Conservation (phyloP, 2,329 filamentous ascomycete species). For the Cladobotryum mycophilum region DNA sequence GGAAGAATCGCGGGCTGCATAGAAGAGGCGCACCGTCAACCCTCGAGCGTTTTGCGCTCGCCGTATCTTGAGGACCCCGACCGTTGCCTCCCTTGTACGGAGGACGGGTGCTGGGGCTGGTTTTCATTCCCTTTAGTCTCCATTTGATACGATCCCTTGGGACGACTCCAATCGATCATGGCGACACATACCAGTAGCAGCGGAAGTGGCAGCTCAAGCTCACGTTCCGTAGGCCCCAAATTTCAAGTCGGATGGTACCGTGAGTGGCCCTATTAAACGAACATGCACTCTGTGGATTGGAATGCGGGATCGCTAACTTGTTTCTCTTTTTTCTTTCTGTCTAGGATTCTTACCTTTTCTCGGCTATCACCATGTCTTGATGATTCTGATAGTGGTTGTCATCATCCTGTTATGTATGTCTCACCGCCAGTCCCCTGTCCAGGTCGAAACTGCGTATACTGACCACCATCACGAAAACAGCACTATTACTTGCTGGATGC, state of each 20-base stretch:
- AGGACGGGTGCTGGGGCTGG: slow-evolving; percentile 16
- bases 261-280: neutral
- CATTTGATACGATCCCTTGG: slow-evolving; percentile 9
- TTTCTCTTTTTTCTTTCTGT: slow-evolving; percentile 1
- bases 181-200: slow-evolving; percentile 20
- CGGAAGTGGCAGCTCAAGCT: slow-evolving; percentile 11
- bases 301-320: slow-evolving; percentile 14
- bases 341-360: slow-evolving; percentile 62
- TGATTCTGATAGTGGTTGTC: slow-evolving; percentile 89
- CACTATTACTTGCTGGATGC: slow-evolving; percentile 87
- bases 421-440: neutral
- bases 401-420: slow-evolving; percentile 91
- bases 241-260: slow-evolving; percentile 40
- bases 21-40: neutral
- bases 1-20: neutral
- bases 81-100: slow-evolving; percentile 19
- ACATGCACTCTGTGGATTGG: slow-evolving; percentile 4
- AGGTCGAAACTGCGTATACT: neutral
- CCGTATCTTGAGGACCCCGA: slow-evolving; percentile 13
- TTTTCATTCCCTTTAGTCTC: neutral
- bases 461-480: slow-evolving; percentile 39
- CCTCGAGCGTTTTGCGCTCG: slow-evolving; percentile 3
- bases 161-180: slow-evolving; percentile 7
- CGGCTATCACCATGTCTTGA: slow-evolving; percentile 80
- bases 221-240: slow-evolving; percentile 24